Evolutionary conservation across 2,329 filamentous ascomycete genomes (phyloP).

Genomic region (Amesomyces nigricolor): DNA sequence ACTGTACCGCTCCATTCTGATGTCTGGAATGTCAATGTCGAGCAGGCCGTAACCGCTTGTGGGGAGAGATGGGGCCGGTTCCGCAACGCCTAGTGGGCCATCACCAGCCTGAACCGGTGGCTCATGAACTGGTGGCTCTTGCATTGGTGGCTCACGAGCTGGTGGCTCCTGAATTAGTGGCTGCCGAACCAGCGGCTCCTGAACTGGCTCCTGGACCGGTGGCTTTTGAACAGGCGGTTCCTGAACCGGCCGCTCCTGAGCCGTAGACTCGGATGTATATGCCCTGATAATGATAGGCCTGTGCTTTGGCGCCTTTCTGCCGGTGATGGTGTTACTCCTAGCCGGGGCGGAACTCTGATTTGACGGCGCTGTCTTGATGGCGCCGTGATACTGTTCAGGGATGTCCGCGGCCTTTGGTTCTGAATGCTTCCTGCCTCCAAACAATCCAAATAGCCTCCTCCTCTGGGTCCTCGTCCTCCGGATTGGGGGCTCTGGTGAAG

Average conservation of each 20-base stretch:
- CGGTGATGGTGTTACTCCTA: slow-evolving; percentile 35
- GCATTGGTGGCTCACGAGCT: too few species aligned
- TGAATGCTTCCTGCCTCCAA: slow-evolving; percentile 40
- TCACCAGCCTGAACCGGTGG: not conserved
- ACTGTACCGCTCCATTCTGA: slow-evolving; percentile 83
- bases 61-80: not conserved
- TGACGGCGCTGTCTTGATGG: slow-evolving; percentile 1
- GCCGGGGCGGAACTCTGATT: slow-evolving; percentile 20
- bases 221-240: not conserved
- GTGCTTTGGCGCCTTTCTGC: slow-evolving; percentile 34
- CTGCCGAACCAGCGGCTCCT: too few species aligned
- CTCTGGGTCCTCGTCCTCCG: slow-evolving; percentile 48
- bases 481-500: slow-evolving; percentile 22
- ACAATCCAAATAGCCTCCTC: slow-evolving; percentile 55
- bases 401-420: slow-evolving; percentile 27
- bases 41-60: slow-evolving; percentile 42
- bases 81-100: not conserved
- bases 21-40: slow-evolving; percentile 72
- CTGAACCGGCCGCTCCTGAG: slow-evolving; percentile 5
- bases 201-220: too few species aligned
- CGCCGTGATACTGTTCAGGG: slow-evolving; percentile 12
- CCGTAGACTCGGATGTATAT: slow-evolving; percentile 29
- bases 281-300: slow-evolving; percentile 42
- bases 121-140: slow-evolving; percentile 15
- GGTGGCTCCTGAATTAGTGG: too few species aligned